A percentile compares a stretch with the other conserved stretches of the same genome.
These are phyloP conservation scores for Eutrema yunnanense DNA, from an alignment of 345 rosid genomes.

Conservation along the genomic window DNA sequence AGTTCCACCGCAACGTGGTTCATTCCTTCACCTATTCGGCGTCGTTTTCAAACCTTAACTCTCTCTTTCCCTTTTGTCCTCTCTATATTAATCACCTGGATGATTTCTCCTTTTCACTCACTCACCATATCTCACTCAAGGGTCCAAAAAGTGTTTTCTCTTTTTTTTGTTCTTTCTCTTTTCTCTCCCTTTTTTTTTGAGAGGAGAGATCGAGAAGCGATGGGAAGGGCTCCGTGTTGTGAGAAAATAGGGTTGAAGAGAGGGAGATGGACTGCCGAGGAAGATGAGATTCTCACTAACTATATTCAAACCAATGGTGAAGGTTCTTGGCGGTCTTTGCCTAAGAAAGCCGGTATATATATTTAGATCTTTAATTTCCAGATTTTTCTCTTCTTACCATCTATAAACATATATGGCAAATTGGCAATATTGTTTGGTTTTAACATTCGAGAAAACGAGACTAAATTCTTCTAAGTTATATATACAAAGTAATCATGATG, in stretches of 20 bases:
- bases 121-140: slow-evolving; percentile 17
- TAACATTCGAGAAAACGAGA: neutral
- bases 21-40: slow-evolving; percentile 19
- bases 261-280: slow-evolving; percentile 87
- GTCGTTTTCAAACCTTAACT: slow-evolving; percentile 17
- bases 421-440: neutral
- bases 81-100: slow-evolving; percentile 28
- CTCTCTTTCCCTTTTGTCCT: slow-evolving; percentile 20
- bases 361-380: neutral
- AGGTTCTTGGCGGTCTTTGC: slow-evolving; percentile 85
- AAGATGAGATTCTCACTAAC: slow-evolving; percentile 57
- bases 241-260: slow-evolving; percentile 76
- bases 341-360: slow-evolving; percentile 72
- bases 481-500: neutral
- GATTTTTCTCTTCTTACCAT: neutral
- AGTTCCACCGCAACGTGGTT: slow-evolving; percentile 31
- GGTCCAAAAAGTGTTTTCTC: slow-evolving; percentile 19
- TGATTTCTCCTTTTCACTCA: slow-evolving; percentile 4
- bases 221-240: slow-evolving; percentile 94
- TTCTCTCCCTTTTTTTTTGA: neutral
- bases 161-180: neutral
- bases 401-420: neutral
- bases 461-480: neutral
- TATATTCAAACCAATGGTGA: slow-evolving; percentile 72
- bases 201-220: slow-evolving; percentile 13